A percentile compares a stretch with the other conserved stretches of the same genome.
Conservation (phyloP, 202 grass and related monocot genomes). For the Zoysia matrella region DNA sequence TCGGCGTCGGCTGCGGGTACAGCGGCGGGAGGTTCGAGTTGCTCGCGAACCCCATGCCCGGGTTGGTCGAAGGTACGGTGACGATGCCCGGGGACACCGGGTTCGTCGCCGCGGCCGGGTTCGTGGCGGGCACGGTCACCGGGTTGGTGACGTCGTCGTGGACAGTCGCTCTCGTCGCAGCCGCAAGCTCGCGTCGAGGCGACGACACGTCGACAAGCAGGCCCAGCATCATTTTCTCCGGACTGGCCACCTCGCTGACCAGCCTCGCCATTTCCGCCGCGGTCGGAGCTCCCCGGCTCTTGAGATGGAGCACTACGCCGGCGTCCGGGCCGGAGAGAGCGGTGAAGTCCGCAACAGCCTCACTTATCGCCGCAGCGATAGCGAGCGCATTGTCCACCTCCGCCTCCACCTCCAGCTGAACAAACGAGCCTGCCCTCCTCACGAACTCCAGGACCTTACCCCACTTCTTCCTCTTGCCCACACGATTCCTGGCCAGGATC, state of each 20-base stretch:
- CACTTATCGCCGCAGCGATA: not conserved
- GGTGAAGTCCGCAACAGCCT: not conserved
- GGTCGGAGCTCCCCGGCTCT: constrained; percentile 11
- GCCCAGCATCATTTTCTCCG: constrained; percentile 17
- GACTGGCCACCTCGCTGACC: not conserved
- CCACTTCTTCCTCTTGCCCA: constrained; percentile 26
- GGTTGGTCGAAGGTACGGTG: constrained; percentile 66
- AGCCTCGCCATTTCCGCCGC: constrained; percentile 26
- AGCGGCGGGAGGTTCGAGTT: constrained; percentile 61
- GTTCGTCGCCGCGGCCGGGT: constrained; percentile 38
- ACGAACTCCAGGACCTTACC: constrained; percentile 45
- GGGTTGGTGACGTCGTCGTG: constrained; percentile 73
- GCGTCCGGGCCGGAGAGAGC: constrained; percentile 11
- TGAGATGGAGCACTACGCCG: constrained; percentile 38
- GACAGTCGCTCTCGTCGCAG: constrained; percentile 17
- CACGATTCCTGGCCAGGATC: constrained; percentile 30
- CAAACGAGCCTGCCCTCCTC: constrained; percentile 56
- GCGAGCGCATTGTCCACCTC: not conserved
- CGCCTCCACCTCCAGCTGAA: constrained; percentile 43
- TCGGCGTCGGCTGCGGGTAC: constrained; percentile 47
- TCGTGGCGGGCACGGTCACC: constrained; percentile 63
- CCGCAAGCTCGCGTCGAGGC: constrained; percentile 35
- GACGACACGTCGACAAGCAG: constrained; percentile 29
- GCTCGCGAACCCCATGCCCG: constrained; percentile 42
- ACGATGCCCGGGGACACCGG: constrained; percentile 56